Evolutionary conservation across 2,329 filamentous ascomycete species (phyloP).

Genomic region (Ilyonectria mors-panacis): DNA sequence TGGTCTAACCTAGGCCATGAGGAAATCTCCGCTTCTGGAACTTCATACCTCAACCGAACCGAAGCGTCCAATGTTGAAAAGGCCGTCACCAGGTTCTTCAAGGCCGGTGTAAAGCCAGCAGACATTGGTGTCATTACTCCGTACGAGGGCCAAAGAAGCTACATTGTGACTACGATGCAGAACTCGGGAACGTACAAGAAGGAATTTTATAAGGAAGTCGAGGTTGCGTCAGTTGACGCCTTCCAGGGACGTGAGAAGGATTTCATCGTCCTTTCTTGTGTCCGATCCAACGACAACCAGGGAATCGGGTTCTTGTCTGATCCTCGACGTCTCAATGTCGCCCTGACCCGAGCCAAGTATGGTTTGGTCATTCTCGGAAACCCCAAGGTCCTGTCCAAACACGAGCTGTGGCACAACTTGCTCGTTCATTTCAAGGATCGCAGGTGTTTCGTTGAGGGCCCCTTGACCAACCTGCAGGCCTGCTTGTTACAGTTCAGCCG

Average conservation of each 20-base stretch:
- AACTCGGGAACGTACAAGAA: constrained; percentile 98
- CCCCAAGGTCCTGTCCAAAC: constrained; percentile 96
- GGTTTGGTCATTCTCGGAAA: constrained; percentile 97
- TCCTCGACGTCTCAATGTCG: constrained; percentile 96
- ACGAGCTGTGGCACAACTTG: constrained; percentile 97
- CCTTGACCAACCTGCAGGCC: constrained; percentile 94
- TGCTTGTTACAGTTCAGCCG: constrained; percentile 95
- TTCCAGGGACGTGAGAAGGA: constrained; percentile 99
- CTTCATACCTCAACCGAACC: constrained; percentile 97
- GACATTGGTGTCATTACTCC: constrained; percentile 99
- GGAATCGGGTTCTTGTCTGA: constrained; percentile 99
- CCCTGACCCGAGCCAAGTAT: constrained; percentile 96
- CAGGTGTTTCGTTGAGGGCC: constrained; percentile 96
- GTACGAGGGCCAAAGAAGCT: constrained; percentile 98
- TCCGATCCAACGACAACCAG: constrained; percentile 98
- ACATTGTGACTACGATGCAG: constrained; percentile 99
- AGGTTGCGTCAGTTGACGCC: constrained; percentile 97
- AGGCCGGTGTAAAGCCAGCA: constrained; percentile 92
- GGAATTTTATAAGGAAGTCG: constrained; percentile 98
- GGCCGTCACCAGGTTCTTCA: constrained; percentile 98
- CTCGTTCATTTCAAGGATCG: constrained; percentile 97
- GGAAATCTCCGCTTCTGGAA: constrained; percentile 97
- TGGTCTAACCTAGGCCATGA: constrained; percentile 99
- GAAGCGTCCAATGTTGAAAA: constrained; percentile 99
- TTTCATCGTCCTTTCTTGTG: constrained; percentile 97